These are phyloP conservation scores for Glonium stellatum DNA, from an alignment of 495 filamentous ascomycete species.

Conservation along the genomic window DNA sequence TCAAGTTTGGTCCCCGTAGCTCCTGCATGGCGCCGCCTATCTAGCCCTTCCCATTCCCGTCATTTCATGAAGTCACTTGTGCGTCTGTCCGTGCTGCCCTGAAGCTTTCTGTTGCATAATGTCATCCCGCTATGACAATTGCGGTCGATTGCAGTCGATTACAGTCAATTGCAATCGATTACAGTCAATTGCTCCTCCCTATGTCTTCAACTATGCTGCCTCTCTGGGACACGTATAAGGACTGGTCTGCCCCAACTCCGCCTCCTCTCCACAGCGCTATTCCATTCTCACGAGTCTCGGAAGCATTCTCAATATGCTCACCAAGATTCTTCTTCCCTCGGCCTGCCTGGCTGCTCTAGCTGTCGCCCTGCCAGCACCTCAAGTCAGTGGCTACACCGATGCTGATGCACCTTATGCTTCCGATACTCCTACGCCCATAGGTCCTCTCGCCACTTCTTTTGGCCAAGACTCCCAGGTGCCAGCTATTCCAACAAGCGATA, in stretches of 20 bases:
- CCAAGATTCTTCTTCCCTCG: slow-evolving; percentile 22
- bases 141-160: neutral
- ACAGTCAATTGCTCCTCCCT: neutral
- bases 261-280: neutral
- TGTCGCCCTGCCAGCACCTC: slow-evolving; percentile 32
- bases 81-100: too few relatives aligned
- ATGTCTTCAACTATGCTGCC: too few relatives aligned
- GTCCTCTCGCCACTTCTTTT: slow-evolving; percentile 22
- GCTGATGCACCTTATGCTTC: slow-evolving; percentile 28
- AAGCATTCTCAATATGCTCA: slow-evolving; percentile 28
- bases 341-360: slow-evolving; percentile 28
- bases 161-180: too few relatives aligned
- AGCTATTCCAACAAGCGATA: neutral
- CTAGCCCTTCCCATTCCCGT: slow-evolving; percentile 4
- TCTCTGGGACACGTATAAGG: too few relatives aligned
- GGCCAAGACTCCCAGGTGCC: slow-evolving; percentile 24
- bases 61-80: slow-evolving; percentile 21
- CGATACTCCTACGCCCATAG: slow-evolving; percentile 15
- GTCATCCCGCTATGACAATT: too few relatives aligned
- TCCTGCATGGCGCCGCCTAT: neutral
- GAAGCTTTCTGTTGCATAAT: too few relatives aligned
- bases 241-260: too few relatives aligned
- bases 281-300: neutral
- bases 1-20: too few relatives aligned
- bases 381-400: slow-evolving; percentile 35